phyloP scores from a whole-genome alignment of 2,329 filamentous ascomycete species.

The Corniculantispora saksenae region DNA sequence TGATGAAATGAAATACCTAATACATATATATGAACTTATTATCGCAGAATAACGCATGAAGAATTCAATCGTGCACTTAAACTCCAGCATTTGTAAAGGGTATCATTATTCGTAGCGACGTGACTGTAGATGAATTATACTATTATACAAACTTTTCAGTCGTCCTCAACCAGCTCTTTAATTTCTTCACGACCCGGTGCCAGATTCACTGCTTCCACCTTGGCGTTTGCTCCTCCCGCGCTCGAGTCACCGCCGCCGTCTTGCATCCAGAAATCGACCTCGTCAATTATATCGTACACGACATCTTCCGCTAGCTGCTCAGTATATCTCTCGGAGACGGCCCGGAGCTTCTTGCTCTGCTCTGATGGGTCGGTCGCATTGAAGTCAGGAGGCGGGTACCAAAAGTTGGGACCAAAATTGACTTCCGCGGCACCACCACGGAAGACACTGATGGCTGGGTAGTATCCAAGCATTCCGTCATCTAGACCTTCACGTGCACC shows the following conservation, averaged over 20 bases:
- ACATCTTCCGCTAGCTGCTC: constrained; percentile 96
- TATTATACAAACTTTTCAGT: constrained; percentile 36
- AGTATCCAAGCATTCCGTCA: constrained; percentile 94
- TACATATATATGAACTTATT: background rate
- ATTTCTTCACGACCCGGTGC: constrained; percentile 57
- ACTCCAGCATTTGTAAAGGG: background rate
- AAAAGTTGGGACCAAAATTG: constrained; percentile 93
- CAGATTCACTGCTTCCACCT: constrained; percentile 45
- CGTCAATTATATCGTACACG: constrained; percentile 89
- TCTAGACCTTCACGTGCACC: constrained; percentile 85
- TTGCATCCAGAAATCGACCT: constrained; percentile 85
- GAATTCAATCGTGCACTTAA: background rate
- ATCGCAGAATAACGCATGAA: background rate
- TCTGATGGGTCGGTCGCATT: constrained; percentile 37
- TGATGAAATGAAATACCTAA: constrained; percentile 10
- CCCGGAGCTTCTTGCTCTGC: constrained; percentile 44
- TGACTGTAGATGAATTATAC: background rate
- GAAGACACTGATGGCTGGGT: constrained; percentile 90
- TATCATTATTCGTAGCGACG: constrained; percentile 11
- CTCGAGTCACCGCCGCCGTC: constrained; percentile 58
- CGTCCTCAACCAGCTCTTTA: constrained; percentile 66
- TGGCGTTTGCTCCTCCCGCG: constrained; percentile 45
- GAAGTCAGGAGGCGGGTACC: constrained; percentile 73
- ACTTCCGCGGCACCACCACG: constrained; percentile 87
- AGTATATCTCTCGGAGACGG: constrained; percentile 77